Evolutionary conservation across 1,139 yeast species (phyloP).

Genomic region (Pichia terricola): DNA sequence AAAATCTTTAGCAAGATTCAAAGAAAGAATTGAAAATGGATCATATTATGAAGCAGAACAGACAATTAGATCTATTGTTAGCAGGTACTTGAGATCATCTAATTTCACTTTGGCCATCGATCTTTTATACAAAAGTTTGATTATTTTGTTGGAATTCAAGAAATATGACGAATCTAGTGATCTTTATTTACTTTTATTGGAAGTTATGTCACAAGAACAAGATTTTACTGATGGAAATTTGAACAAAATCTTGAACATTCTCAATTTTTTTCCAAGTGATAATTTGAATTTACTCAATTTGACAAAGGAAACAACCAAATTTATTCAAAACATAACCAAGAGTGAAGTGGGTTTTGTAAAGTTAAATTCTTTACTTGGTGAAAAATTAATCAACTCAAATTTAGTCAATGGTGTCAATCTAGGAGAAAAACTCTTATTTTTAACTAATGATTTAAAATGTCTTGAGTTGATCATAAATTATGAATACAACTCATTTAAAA

Average conservation of each 20-base stretch:
- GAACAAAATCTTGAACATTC: slow-evolving; percentile 28
- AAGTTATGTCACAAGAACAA: slow-evolving; percentile 44
- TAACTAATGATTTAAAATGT: slow-evolving; percentile 17
- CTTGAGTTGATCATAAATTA: slow-evolving; percentile 19
- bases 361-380: slow-evolving; percentile 67
- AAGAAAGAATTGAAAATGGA: slow-evolving; percentile 55
- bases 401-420: slow-evolving; percentile 14
- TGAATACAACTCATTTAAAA: slow-evolving; percentile 17
- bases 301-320: slow-evolving; percentile 52
- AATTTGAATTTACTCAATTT: slow-evolving; percentile 65
- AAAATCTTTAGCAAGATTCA: slow-evolving; percentile 55
- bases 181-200: slow-evolving; percentile 62
- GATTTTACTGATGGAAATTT: slow-evolving; percentile 25
- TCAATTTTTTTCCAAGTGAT: slow-evolving; percentile 42
- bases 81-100: slow-evolving; percentile 64
- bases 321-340: slow-evolving; percentile 47
- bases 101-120: slow-evolving; percentile 66
- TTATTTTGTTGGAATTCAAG: slow-evolving; percentile 54
- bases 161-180: slow-evolving; percentile 81
- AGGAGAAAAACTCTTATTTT: slow-evolving; percentile 21
- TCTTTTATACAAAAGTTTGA: slow-evolving; percentile 60
- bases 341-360: slow-evolving; percentile 64
- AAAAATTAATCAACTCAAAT: slow-evolving; percentile 37
- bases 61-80: slow-evolving; percentile 79
- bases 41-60: slow-evolving; percentile 94